These are phyloP conservation scores for Mucuna pruriens DNA, from an alignment of 306 rosid species.

Conservation along the genomic window DNA sequence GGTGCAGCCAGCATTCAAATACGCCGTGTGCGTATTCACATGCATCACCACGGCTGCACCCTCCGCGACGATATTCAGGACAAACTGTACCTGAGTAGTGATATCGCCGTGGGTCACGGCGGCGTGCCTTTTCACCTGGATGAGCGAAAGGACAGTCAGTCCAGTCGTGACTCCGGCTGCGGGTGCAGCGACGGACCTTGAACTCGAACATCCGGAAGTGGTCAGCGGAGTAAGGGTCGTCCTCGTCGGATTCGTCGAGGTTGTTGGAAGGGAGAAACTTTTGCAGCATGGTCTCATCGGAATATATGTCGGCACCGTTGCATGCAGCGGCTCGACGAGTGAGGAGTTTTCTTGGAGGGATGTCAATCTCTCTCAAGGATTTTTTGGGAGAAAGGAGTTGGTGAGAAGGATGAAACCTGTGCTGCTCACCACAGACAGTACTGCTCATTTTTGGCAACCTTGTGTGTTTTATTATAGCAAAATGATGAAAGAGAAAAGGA, in stretches of 20 bases:
- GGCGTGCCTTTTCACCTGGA: constrained; percentile 87
- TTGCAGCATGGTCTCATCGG: constrained; percentile 61
- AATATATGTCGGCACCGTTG: constrained; percentile 47
- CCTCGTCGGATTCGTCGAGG: constrained; percentile 48
- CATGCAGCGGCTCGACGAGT: constrained; percentile 41
- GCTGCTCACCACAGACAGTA: constrained; percentile 63
- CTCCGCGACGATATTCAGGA: constrained; percentile 80
- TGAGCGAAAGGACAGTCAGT: constrained; percentile 96
- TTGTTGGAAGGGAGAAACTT: constrained; percentile 66
- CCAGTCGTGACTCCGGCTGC: constrained; percentile 98
- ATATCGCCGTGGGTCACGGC: constrained; percentile 74
- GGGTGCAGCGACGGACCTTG: constrained; percentile 87
- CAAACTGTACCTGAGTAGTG: constrained; percentile 82
- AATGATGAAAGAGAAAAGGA: background rate
- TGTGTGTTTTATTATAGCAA: background rate
- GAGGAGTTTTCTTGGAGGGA: constrained; percentile 89
- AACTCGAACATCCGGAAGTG: constrained; percentile 95
- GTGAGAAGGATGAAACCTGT: constrained; percentile 51
- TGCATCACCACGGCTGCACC: constrained; percentile 69
- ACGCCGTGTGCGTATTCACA: constrained; percentile 89
- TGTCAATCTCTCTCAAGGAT: constrained; percentile 47
- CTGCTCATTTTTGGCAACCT: constrained; percentile 49
- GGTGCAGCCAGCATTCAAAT: constrained; percentile 97
- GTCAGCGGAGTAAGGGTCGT: constrained; percentile 86
- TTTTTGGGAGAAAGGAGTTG: constrained; percentile 52